These are phyloP conservation scores for Inga laurina DNA, from an alignment of 306 rosid species.

Conservation along the genomic window DNA sequence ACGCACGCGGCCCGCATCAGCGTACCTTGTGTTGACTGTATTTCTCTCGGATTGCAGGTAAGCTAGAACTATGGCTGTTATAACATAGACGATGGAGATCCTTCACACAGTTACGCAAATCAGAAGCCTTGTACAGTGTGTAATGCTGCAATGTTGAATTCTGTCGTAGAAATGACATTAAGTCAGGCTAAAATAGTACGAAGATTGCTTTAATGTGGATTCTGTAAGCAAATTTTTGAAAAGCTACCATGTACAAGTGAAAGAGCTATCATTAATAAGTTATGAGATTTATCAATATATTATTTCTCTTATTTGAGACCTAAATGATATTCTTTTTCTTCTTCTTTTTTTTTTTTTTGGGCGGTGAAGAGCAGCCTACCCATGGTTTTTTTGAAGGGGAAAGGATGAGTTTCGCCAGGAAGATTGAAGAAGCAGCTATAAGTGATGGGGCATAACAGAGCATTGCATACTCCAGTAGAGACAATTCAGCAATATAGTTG, in stretches of 20 bases:
- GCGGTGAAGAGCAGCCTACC: conserved; percentile 48
- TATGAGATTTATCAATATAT: too few species aligned
- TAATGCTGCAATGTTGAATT: conserved; percentile 68
- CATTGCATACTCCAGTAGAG: conserved; percentile 86
- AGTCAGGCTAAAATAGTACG: conserved; percentile 6
- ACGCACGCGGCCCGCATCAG: background rate
- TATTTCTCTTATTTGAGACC: too few species aligned
- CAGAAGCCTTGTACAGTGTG: conserved; percentile 64
- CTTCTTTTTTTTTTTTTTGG: background rate
- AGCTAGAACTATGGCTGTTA: conserved; percentile 17
- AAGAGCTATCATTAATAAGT: too few species aligned
- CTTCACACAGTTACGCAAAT: conserved; percentile 74
- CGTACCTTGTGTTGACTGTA: conserved; percentile 74
- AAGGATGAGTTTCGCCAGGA: conserved; percentile 74
- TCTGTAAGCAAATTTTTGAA: background rate
- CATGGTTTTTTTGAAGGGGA: conserved; percentile 79
- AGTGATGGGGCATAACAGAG: conserved; percentile 85
- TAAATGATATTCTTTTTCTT: too few species aligned
- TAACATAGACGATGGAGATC: conserved; percentile 61
- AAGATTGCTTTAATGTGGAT: background rate
- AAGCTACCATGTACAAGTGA: too few species aligned
- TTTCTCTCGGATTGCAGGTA: conserved; percentile 65
- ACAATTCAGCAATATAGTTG: conserved; percentile 82
- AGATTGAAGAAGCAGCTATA: conserved; percentile 85
- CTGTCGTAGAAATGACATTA: conserved; percentile 41